These are phyloP conservation scores for Pleurotus cornucopiae DNA, from an alignment of 768 basidiomycete genomes.

Conservation along the genomic window DNA sequence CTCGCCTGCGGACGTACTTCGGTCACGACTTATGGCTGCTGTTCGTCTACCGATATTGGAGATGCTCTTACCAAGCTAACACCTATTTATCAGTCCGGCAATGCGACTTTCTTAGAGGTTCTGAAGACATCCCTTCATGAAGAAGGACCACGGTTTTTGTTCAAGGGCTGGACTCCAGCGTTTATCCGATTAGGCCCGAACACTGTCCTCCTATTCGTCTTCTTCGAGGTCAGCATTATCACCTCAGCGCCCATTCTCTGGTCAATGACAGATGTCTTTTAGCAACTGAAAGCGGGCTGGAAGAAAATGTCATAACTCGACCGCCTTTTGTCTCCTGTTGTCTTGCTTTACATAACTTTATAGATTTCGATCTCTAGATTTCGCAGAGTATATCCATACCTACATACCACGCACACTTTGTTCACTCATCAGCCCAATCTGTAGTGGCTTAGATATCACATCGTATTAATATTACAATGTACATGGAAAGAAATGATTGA, in stretches of 20 bases:
- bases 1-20: slow-evolving; percentile 73
- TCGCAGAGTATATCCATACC: slow-evolving; percentile 5
- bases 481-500: no score
- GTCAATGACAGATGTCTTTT: not conserved
- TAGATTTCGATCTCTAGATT: slow-evolving; percentile 1
- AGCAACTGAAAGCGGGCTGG: slow-evolving; percentile 77
- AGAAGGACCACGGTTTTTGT: slow-evolving; percentile 75
- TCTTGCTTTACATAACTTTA: not conserved
- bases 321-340: not conserved
- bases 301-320: slow-evolving; percentile 13
- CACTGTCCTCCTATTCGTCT: slow-evolving; percentile 80
- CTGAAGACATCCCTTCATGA: slow-evolving; percentile 56
- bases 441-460: slow-evolving; percentile 4
- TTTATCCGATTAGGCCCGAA: slow-evolving; percentile 83
- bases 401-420: not conserved
- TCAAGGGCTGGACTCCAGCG: slow-evolving; percentile 89
- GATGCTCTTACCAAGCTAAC: not conserved
- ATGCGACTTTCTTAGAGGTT: slow-evolving; percentile 44
- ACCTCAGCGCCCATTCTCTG: not conserved
- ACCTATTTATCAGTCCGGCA: slow-evolving; percentile 41
- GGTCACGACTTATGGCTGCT: slow-evolving; percentile 74
- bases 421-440: not conserved
- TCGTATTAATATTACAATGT: not conserved
- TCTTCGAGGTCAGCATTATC: slow-evolving; percentile 59
- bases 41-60: slow-evolving; percentile 31